Base-by-base conservation (phyloP, 2,329 filamentous ascomycete genomes). In the Penicillium rolfsii region DNA sequence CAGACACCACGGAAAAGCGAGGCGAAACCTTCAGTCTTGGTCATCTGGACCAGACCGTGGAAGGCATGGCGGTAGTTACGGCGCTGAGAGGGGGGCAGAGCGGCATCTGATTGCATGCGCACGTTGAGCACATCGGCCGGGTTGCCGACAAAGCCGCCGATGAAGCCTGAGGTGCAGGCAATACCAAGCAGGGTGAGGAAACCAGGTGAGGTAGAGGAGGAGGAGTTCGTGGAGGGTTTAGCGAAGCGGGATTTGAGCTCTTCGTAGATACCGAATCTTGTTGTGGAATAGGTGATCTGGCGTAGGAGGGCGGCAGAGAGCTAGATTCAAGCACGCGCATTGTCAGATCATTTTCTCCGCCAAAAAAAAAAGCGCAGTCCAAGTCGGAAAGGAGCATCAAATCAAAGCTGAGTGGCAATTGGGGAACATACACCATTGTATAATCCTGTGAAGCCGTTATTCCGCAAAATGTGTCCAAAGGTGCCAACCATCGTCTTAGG, bases 101-200 rank as follows among this genome's bases (percentile, higher is more conserved):
- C 87, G 2, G 91, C 89, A 70, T 90, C 95, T 79, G 96, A 91
- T 80, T 99, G 95, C 95, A 99, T 99, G 67, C 95, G 91, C 53
- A 99, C 95, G 78, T 99, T 99, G 72, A 97, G 84, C 36, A 99
- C 93, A 76, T 99, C 95, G 66, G 93, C 94, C 2, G 93, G 93
- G 79, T 98, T 99, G 66, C 95, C 95, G 5, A 89, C 91, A 50
- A 98, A 80, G 53, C 95, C 95, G 64, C 95, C 95, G 2, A 96
- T 78, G 74, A 97, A 91, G 55, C 95, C 95, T 7, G 95, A 94
- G 30, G 87, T 80, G 26, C 88, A 89, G 56, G 94, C 91, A 77
- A 98, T 91, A 66, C 85, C 90, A 65, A 97, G 84, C 9, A 99
- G 88, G n/a, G 86, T 83, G 11, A 87, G 82, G 70, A 97, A 88